phyloP scores from a whole-genome alignment of 179 eudicot genomes.

The Pouteria campechiana region DNA sequence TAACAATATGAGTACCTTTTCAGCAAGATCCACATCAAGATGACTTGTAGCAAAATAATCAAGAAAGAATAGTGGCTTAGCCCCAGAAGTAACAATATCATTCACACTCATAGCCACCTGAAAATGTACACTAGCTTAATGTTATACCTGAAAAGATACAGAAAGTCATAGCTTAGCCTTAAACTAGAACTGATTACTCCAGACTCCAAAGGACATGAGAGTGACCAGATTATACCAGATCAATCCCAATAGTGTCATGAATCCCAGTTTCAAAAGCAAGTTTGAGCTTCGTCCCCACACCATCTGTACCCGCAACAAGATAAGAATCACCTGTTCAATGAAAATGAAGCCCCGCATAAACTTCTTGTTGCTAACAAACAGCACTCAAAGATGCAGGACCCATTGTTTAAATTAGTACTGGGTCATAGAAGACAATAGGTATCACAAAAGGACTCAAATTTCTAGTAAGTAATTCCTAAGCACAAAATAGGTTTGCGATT shows the following conservation, averaged over 20 bases:
- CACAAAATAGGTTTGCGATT: no score
- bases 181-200: background rate
- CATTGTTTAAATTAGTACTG: no score
- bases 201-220: background rate
- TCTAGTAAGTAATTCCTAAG: no score
- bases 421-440: no score
- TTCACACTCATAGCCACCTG: conserved; percentile 99
- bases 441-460: background rate
- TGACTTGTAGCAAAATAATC: conserved; percentile 91
- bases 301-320: conserved; percentile 97
- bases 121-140: background rate
- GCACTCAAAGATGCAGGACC: no score
- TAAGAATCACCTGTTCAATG: conserved; percentile 68
- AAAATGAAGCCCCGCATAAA: background rate
- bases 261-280: conserved; percentile 96
- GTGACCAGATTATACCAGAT: conserved; percentile 42
- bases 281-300: conserved; percentile 91
- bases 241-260: conserved; percentile 92
- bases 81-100: conserved; percentile 93
- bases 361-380: no score
- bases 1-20: conserved; percentile 33
- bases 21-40: conserved; percentile 94
- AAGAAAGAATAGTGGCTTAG: conserved; percentile 85
- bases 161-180: background rate
- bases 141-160: background rate